Base-by-base conservation (phyloP, 495 filamentous ascomycete species). In the Penicillium ochrochloron region DNA sequence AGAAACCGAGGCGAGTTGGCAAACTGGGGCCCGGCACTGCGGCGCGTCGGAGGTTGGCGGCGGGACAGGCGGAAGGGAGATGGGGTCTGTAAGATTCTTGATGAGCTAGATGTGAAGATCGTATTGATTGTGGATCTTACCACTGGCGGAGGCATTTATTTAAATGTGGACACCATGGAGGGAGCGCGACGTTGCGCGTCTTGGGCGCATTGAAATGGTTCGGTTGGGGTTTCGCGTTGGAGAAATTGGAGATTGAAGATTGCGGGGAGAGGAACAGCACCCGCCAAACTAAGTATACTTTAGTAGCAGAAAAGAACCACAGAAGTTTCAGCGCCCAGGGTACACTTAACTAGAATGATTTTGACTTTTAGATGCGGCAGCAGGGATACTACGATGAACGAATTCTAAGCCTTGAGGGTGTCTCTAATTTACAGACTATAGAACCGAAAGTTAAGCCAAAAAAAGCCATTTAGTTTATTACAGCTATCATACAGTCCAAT, bases 1-100 rank as follows among this genome's bases (percentile, higher is more conserved):
- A 80, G 57, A 34, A 82, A 82, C 11, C 78, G 77, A 19, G 78
- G 80, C 1, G 78, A 78, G 3, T 75, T 75, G 0, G 80, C 78
- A 60, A 82, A 82, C 42, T 80, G 78, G 6, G 77, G 67, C 23
- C 74, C 72, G 27, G 67, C 64, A 46, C 48, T 73, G 62, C 67
- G 65, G 51, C 71, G 73, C 57, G 76, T 63, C 35, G 72, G 70
- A 48, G 72, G 68, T 15, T 72, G 58, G 65, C 68, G 67, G 59
- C 64, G 69, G 62, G 72, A 64, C 7, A 68, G 60, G 56, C 75
- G 75, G 64, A 75, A 76, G 42, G 76, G 78, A 33, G 78, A 73
- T 41, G 73, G 73, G 15, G 73, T 75, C 73, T 75, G 54, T 9
- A 15, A 19, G 55, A 9, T 3, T 56, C 1, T 2, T 21, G 4